Base-by-base conservation (phyloP, 345 rosid genomes). In the Diplotaxis tenuifolia region DNA sequence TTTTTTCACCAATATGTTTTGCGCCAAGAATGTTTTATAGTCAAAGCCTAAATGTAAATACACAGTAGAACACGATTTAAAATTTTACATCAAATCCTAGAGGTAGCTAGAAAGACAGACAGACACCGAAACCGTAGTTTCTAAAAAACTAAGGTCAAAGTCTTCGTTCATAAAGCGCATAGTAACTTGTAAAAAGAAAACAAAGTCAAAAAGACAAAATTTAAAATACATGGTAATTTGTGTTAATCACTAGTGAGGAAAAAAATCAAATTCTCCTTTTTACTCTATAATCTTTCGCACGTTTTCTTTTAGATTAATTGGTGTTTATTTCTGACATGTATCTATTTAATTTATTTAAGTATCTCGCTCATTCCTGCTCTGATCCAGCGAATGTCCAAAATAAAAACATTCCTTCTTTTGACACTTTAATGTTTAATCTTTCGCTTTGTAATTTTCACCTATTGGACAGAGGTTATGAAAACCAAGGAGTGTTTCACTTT, bases 351-450 rank as follows among this genome's bases (percentile, higher is more conserved):
- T 19, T n/a, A n/a, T n/a, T n/a, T n/a, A 21, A 7, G 34, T 21
- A 42, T 40, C 3, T 20, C 10, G 36, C 50, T 4, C 20, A 4
- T 58, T 28, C 9, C 11, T 59, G 67, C 38, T 59, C 62, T 49
- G 45, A 23, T 67, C 62, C 62, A 74, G 68, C 18, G 54, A 59
- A 67, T 67, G 73, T 74, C 28, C 12, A 31, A 58, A 49, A 61
- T 5, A 16, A 74, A 75, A 61, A 75, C 68, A 75, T 75, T 75
- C 73, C 68, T 59, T 67, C 42, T 47, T 68, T 60, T n/a, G 42
- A 74, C 52, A 15, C 34, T 65, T 38, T 40, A n/a, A n/a, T n/a
- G n/a, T n/a, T n/a, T n/a, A n/a, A 32, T 57, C 16, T 45, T 40
- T 21, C 5, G 27, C 42, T 67, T 66, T 49, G 67, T 67, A 34